Conservation (phyloP, 805 yeast genomes). For the Ogataea parapolymorpha region DNA sequence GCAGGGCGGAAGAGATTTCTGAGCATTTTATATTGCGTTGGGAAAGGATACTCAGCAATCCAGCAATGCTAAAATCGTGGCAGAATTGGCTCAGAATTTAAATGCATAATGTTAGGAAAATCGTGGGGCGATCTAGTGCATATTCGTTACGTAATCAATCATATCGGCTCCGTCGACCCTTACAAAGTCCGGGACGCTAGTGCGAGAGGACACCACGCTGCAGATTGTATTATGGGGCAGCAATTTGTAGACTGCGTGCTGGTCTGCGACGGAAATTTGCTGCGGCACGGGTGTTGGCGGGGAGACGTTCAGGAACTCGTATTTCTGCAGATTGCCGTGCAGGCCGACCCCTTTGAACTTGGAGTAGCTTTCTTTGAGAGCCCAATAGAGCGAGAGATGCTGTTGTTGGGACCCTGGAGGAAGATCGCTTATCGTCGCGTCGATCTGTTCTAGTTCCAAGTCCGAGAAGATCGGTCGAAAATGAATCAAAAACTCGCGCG, state of each 20-base stretch:
- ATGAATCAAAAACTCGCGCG: slow-evolving; percentile 27
- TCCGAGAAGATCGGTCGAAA: slow-evolving; percentile 30
- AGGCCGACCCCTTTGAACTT: slow-evolving; percentile 66
- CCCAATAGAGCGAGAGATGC: slow-evolving; percentile 63
- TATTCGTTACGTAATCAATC: slow-evolving; percentile 2
- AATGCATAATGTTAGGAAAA: background rate
- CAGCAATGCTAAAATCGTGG: slow-evolving; percentile 1
- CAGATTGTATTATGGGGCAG: slow-evolving; percentile 6
- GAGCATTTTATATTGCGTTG: slow-evolving; percentile 1
- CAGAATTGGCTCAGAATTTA: background rate
- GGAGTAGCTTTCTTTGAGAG: slow-evolving; percentile 73
- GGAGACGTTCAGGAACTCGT: slow-evolving; percentile 20
- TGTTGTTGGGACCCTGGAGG: slow-evolving; percentile 12
- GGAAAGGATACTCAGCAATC: slow-evolving; percentile 1
- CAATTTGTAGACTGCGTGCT: background rate
- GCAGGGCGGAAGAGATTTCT: background rate
- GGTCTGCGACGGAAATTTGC: background rate
- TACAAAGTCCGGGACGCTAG: background rate
- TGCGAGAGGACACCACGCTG: slow-evolving; percentile 1
- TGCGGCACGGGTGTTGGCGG: background rate
- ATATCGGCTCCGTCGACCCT: background rate
- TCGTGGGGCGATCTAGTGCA: slow-evolving; percentile 4
- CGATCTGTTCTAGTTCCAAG: slow-evolving; percentile 30
- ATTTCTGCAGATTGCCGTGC: slow-evolving; percentile 24
- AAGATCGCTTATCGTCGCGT: slow-evolving; percentile 4